Conservation (phyloP, 192 early-diverging fungal genomes). For the Rhizophagus clarus region DNA sequence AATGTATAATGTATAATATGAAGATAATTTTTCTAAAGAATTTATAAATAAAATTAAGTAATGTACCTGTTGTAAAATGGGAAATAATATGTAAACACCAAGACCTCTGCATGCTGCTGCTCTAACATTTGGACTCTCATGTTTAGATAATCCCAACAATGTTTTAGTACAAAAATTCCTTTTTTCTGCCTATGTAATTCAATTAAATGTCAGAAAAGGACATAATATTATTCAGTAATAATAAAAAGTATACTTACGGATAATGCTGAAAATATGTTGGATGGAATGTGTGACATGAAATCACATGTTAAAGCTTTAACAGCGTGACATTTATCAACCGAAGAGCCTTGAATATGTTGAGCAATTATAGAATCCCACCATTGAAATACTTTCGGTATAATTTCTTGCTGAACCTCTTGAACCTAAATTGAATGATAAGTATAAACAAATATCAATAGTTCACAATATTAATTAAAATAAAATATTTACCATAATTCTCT, state of each 20-base stretch:
- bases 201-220: not conserved
- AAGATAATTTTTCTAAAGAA: not conserved
- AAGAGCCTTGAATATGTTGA: slow-evolving; percentile 46
- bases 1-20: not conserved
- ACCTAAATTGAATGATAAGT: slow-evolving; percentile 9
- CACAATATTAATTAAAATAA: not conserved
- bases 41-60: not conserved
- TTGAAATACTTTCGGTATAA: slow-evolving; percentile 5
- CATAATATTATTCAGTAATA: not conserved
- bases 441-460: not conserved
- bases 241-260: slow-evolving; percentile 38
- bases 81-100: slow-evolving; percentile 65
- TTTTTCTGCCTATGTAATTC: slow-evolving; percentile 2
- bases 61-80: slow-evolving; percentile 52
- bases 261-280: slow-evolving; percentile 43
- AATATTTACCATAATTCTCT: not conserved
- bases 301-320: slow-evolving; percentile 53
- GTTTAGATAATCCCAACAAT: slow-evolving; percentile 47
- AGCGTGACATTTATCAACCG: slow-evolving; percentile 36
- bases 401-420: not conserved
- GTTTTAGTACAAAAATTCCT: slow-evolving; percentile 38
- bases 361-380: slow-evolving; percentile 51
- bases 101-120: slow-evolving; percentile 66
- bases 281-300: slow-evolving; percentile 47
- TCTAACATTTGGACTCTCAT: slow-evolving; percentile 58